Conservation (phyloP, 306 rosid genomes). For the Trichosanthes truncata region DNA sequence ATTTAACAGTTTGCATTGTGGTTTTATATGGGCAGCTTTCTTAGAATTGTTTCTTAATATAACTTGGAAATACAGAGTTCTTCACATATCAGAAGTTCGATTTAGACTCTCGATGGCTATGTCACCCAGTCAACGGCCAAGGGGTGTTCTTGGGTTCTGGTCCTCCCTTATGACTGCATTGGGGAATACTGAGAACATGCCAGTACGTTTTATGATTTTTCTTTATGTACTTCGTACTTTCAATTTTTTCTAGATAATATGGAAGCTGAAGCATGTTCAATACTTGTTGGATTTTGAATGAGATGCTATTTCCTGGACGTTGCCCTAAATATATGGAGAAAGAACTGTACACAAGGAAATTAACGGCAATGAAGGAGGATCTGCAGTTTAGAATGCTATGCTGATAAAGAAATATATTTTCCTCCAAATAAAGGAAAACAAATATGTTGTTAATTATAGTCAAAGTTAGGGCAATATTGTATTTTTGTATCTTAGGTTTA, state of each 20-base stretch:
- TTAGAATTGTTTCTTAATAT: conserved; percentile 19
- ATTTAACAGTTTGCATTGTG: no score
- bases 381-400: not conserved
- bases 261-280: not conserved
- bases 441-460: no score
- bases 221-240: not conserved
- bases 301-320: not conserved
- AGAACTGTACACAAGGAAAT: not conserved
- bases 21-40: conserved; percentile 10
- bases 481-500: no score
- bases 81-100: conserved; percentile 78
- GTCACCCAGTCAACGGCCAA: conserved; percentile 92
- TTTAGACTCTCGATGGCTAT: conserved; percentile 83
- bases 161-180: conserved; percentile 98
- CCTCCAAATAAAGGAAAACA: not conserved
- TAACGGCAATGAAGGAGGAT: not conserved
- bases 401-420: not conserved
- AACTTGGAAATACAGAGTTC: conserved; percentile 53
- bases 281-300: not conserved
- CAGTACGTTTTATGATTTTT: conserved; percentile 45
- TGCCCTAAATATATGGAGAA: not conserved
- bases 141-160: conserved; percentile 97
- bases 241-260: not conserved
- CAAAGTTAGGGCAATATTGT: no score
- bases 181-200: conserved; percentile 96